A percentile compares a stretch with the other conserved stretches of the same genome.
These are phyloP conservation scores for Penicillium sp. DNA, from an alignment of 2,329 filamentous ascomycete genomes.

Conservation along the genomic window DNA sequence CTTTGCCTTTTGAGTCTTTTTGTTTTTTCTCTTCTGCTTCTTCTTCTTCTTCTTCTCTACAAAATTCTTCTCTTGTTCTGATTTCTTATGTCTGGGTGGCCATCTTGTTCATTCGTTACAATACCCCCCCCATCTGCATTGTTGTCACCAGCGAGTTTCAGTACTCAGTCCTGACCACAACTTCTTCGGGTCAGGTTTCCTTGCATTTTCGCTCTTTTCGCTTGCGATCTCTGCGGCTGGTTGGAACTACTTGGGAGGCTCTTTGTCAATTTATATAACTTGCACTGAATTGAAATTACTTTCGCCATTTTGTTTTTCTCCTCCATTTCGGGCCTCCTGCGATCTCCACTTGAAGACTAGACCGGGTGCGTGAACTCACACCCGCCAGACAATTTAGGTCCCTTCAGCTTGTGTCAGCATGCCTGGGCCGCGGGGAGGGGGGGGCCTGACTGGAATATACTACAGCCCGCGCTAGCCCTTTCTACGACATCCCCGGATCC, in stretches of 20 bases:
- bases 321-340: no score
- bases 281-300: no score
- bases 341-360: no score
- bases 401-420: no score
- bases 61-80: conserved; percentile 4
- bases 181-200: neutral
- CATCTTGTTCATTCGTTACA: conserved; percentile 19
- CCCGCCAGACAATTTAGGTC: no score
- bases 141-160: conserved; percentile 8
- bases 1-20: no score
- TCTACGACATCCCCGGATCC: neutral
- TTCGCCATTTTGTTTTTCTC: no score
- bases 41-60: neutral
- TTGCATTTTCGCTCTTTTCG: neutral
- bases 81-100: conserved; percentile 16
- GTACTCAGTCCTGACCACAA: conserved; percentile 1
- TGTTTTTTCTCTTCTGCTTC: neutral
- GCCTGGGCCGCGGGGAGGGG: no score
- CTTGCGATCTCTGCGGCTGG: neutral
- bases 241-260: neutral
- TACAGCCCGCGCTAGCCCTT: no score
- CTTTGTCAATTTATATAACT: neutral
- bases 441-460: no score
- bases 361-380: no score
- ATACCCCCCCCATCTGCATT: conserved; percentile 19